Evolutionary conservation across 192 early-diverging fungal species (phyloP), one percentile per base, ranked within the genome.

Genomic region (Powellomyces hirtus): DNA sequence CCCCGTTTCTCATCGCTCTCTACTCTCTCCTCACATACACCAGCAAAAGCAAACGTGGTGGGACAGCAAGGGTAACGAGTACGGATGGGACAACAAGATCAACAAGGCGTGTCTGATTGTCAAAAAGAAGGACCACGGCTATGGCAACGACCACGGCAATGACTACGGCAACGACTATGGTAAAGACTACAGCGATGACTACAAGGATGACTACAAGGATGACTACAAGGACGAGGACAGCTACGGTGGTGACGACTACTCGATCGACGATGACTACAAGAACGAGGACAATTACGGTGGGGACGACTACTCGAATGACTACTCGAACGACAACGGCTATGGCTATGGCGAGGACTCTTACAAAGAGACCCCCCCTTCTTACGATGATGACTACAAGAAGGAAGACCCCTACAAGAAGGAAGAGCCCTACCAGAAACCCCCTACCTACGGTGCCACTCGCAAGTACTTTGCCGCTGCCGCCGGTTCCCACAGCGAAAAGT

Each of bases 31-130:
- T n/a, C n/a, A n/a, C 42, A 44, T 44, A 18, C 34, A 29, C 27
- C 38, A 62, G 59, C 59, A 29, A 1, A 62, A 62, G 59, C 52
- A 55, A 27, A 62, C 59, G 2, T 62, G 59, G 59, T 62, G 42
- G 42, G 62, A 64, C 60, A 66, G 38, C 38, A 71, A 71, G 13
- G 61, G 24, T 52, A 38, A 22, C 52, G 4, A 57, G 27, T 66
- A 66, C 53, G 38, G 38, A 20, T 24, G 27, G 51, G 38, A 66
- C 51, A 34, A 66, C 64, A 13, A 59, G 33, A 2, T 4, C 3
- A 60, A 61, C 37, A 40, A 61, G 37, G 59, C 18, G 31, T 26
- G 22, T 38, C 10, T 26, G 36, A 27, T 27, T 38, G 35, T 11
- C 11, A 61, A 37, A 31, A 26, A 37, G 37, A 22, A 61, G 33